Evolutionary conservation across 2,329 filamentous ascomycete genomes (phyloP).

Genomic region (Hypoxylon sp.): DNA sequence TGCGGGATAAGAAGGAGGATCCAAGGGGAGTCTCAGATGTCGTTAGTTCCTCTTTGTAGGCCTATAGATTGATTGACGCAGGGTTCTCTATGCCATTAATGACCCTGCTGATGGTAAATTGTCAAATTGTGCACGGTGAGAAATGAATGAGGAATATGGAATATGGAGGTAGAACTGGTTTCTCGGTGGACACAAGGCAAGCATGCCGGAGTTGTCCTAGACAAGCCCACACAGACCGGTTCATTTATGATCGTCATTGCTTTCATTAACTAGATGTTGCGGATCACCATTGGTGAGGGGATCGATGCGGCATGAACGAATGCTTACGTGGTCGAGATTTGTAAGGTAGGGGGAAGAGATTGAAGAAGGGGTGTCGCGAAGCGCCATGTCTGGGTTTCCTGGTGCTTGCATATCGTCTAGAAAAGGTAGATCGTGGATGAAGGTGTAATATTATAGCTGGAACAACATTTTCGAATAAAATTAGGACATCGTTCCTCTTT

Average conservation of each 20-base stretch:
- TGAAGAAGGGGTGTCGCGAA: slow-evolving; percentile 3
- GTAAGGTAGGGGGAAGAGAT: not conserved
- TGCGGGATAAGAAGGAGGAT: not conserved
- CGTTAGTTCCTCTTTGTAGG: not conserved
- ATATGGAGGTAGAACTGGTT: not conserved
- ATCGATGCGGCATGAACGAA: slow-evolving; percentile 14
- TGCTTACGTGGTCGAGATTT: slow-evolving; percentile 14
- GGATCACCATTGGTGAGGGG: slow-evolving; percentile 16
- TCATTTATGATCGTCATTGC: slow-evolving; percentile 22
- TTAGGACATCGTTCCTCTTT: not conserved
- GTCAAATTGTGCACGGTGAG: not conserved
- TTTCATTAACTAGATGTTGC: slow-evolving; percentile 10
- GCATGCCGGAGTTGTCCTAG: not conserved
- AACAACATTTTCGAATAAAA: slow-evolving; percentile 1
- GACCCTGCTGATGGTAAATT: not conserved
- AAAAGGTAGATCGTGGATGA: slow-evolving; percentile 17
- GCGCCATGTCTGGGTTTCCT: slow-evolving; percentile 7
- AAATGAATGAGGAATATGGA: not conserved
- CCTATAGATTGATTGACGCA: not conserved
- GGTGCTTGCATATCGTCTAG: slow-evolving; percentile 20
- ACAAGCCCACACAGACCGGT: not conserved
- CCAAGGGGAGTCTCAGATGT: not conserved
- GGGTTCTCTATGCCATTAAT: not conserved
- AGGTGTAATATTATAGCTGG: not conserved
- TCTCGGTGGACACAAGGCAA: not conserved